Conservation (phyloP, 345 rosid species). For the Arabidopsis arenosa region DNA sequence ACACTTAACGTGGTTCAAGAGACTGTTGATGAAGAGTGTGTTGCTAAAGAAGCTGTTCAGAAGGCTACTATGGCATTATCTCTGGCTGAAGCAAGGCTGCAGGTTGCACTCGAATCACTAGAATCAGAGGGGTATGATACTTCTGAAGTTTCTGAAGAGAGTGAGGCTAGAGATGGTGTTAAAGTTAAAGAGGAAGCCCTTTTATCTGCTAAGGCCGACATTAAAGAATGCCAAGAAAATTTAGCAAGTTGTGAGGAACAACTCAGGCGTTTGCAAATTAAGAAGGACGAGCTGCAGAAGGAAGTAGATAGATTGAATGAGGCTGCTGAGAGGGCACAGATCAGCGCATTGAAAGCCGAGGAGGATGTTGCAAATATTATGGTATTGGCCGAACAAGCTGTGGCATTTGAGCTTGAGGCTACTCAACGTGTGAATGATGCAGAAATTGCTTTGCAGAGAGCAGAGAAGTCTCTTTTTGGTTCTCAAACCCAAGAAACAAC, state of each 20-base stretch:
- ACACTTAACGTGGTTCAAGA: conserved; percentile 64
- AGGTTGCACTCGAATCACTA: conserved; percentile 67
- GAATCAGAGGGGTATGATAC: conserved; percentile 46
- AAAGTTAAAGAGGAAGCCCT: conserved; percentile 51
- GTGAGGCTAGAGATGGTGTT: conserved; percentile 41
- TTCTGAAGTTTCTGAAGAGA: conserved; percentile 48
- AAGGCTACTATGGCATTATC: conserved; percentile 88
- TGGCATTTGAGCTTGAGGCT: conserved; percentile 92
- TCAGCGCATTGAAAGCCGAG: conserved; percentile 78
- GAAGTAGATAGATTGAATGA: conserved; percentile 76
- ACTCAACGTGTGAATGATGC: conserved; percentile 72
- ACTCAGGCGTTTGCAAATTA: conserved; percentile 60
- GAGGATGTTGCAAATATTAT: conserved; percentile 89
- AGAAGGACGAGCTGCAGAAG: conserved; percentile 77
- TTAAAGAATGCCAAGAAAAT: conserved; percentile 62
- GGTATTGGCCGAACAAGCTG: conserved; percentile 96
- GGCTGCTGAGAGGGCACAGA: conserved; percentile 71
- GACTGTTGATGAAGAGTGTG: conserved; percentile 66
- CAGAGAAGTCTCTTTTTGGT: conserved; percentile 66
- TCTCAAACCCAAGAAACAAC: conserved; percentile 52
- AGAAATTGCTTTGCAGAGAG: conserved; percentile 78
- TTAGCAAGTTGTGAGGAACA: conserved; percentile 64
- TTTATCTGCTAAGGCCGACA: conserved; percentile 62
- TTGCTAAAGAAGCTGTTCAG: conserved; percentile 81
- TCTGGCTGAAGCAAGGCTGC: conserved; percentile 87